These are phyloP conservation scores for Acacia melanoxylon DNA, from an alignment of 306 rosid species.

Conservation along the genomic window DNA sequence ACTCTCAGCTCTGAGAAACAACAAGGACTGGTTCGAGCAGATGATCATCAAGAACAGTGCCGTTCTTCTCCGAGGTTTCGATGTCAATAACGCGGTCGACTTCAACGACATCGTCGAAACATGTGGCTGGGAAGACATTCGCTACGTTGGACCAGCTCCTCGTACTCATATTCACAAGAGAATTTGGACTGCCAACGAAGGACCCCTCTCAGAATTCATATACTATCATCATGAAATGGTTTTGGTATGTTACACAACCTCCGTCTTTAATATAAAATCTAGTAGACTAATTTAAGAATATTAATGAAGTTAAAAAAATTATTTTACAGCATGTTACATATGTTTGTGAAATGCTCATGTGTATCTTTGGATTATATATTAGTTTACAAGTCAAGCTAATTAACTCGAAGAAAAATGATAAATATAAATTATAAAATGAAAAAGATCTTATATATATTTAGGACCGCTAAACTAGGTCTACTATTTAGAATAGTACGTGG, in stretches of 20 bases:
- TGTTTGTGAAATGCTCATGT: too few species aligned
- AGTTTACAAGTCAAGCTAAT: too few species aligned
- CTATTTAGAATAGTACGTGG: too few species aligned
- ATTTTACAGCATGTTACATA: too few species aligned
- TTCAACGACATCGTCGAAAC: slow-evolving; percentile 74
- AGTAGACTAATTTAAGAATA: too few species aligned
- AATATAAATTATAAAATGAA: too few species aligned
- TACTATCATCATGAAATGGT: slow-evolving; percentile 95
- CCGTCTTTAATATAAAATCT: too few species aligned
- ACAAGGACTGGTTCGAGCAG: slow-evolving; percentile 77
- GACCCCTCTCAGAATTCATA: slow-evolving; percentile 86
- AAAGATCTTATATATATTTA: too few species aligned
- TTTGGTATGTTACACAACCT: slow-evolving; percentile 49
- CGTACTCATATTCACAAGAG: slow-evolving; percentile 76
- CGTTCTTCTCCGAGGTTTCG: slow-evolving; percentile 68
- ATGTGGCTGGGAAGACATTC: slow-evolving; percentile 76
- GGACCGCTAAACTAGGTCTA: too few species aligned
- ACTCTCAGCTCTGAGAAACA: slow-evolving; percentile 43
- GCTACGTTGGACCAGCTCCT: slow-evolving; percentile 88
- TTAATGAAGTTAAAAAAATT: too few species aligned
- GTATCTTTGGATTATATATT: too few species aligned
- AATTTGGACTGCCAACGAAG: slow-evolving; percentile 92
- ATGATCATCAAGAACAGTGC: slow-evolving; percentile 81
- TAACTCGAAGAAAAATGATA: too few species aligned
- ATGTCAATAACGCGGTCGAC: slow-evolving; percentile 56